Conservation (phyloP, 768 basidiomycete species). For the Gloeophyllum trabeum region DNA sequence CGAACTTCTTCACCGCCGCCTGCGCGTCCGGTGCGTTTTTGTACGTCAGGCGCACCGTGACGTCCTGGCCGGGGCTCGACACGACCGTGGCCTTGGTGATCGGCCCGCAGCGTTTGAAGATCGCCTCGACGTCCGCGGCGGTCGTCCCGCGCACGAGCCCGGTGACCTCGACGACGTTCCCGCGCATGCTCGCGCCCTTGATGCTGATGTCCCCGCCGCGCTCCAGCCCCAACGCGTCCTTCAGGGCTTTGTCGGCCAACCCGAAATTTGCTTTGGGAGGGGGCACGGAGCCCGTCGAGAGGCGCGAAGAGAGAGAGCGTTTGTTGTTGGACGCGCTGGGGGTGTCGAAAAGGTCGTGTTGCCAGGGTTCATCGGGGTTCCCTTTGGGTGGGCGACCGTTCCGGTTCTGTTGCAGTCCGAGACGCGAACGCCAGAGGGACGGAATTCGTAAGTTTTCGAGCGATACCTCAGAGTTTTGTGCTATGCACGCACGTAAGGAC, state of each 20-base stretch:
- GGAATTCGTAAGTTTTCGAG: constrained; percentile 44
- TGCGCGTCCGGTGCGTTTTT: constrained; percentile 50
- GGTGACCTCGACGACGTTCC: constrained; percentile 66
- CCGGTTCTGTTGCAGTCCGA: constrained; percentile 12
- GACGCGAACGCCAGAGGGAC: constrained; percentile 7
- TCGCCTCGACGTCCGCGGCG: constrained; percentile 74
- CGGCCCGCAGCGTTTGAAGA: constrained; percentile 71
- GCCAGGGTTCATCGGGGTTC: constrained; percentile 55
- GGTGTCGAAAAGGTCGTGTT: constrained; percentile 59
- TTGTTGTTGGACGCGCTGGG: constrained; percentile 32
- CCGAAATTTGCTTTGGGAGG: constrained; percentile 43
- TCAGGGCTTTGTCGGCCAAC: constrained; percentile 50
- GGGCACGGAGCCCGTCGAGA: constrained; percentile 28
- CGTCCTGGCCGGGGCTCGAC: constrained; percentile 21
- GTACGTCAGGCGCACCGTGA: constrained; percentile 64
- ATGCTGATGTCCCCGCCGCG: constrained; percentile 34
- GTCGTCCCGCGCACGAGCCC: constrained; percentile 71
- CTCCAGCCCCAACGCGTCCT: constrained; percentile 37
- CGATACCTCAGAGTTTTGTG: constrained; percentile 21
- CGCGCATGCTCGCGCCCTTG: constrained; percentile 54
- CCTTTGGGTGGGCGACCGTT: constrained; percentile 46
- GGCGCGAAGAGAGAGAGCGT: constrained; percentile 39
- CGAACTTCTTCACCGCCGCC: constrained; percentile 61
- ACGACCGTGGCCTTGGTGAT: constrained; percentile 33
- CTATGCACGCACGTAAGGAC: constrained; percentile 12